Evolutionary conservation across 805 yeast genomes (phyloP).

Genomic region (Hanseniaspora vineae): DNA sequence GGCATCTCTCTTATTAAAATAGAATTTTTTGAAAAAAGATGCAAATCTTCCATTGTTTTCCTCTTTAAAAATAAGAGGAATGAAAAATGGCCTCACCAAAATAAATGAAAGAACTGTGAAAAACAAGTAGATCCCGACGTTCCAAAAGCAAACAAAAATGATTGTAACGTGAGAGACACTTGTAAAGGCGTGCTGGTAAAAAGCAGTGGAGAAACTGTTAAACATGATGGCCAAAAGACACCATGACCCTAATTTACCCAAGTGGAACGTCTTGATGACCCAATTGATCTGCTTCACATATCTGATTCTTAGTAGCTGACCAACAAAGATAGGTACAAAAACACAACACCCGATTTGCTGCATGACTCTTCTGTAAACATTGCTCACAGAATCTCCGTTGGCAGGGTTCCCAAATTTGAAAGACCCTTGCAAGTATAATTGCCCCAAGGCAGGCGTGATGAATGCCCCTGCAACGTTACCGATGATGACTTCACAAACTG

Average conservation of each 20-base stretch:
- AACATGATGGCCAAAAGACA: conserved; percentile 70
- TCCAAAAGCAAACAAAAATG: conserved; percentile 70
- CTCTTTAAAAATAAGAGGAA: conserved; percentile 30
- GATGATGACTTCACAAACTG: conserved; percentile 73
- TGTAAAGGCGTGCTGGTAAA: conserved; percentile 67
- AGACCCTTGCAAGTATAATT: conserved; percentile 43
- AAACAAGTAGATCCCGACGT: conserved; percentile 64
- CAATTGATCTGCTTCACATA: conserved; percentile 54
- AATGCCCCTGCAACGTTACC: conserved; percentile 83
- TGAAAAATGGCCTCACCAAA: conserved; percentile 46
- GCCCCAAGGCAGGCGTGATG: conserved; percentile 73
- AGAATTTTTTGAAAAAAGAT: conserved; percentile 38
- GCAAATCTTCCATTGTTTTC: conserved; percentile 38
- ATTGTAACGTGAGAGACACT: conserved; percentile 55
- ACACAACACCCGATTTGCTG: conserved; percentile 77
- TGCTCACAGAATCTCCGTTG: conserved; percentile 33
- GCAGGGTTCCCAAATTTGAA: conserved; percentile 82
- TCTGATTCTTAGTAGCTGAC: conserved; percentile 66
- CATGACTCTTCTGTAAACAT: conserved; percentile 65
- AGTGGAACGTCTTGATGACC: conserved; percentile 41
- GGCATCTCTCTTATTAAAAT: conserved; percentile 57
- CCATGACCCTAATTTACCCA: conserved; percentile 65
- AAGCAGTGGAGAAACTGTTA: conserved; percentile 77
- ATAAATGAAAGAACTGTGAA: conserved; percentile 55
- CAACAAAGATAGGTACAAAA: conserved; percentile 78